These are phyloP conservation scores for Kazachstania psychrophila DNA, from an alignment of 805 yeast genomes.

Conservation along the genomic window DNA sequence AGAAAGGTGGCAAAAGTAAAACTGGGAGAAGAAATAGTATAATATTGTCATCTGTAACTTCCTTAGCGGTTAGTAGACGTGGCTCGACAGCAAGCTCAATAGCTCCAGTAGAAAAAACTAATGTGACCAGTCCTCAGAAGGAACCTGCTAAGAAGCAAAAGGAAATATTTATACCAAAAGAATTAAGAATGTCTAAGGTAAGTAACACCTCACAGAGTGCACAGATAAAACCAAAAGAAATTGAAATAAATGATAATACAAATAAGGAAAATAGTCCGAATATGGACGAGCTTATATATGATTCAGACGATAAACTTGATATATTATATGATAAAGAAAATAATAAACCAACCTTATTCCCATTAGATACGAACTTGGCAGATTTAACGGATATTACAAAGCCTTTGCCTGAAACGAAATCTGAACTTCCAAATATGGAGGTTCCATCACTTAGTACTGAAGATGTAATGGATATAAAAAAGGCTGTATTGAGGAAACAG, in stretches of 20 bases:
- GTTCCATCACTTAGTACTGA: neutral
- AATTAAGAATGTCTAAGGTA: neutral
- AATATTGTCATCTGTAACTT: slow-evolving; percentile 1
- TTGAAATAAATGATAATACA: too few relatives aligned
- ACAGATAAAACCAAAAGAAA: too few relatives aligned
- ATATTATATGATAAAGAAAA: neutral
- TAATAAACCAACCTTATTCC: slow-evolving; percentile 9
- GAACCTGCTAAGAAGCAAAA: neutral
- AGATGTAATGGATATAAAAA: neutral
- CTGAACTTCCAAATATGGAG: neutral
- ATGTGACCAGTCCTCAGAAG: neutral
- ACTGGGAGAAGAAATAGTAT: slow-evolving; percentile 1
- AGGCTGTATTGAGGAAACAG: neutral
- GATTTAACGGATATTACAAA: slow-evolving; percentile 23
- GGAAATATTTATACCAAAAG: slow-evolving; percentile 1
- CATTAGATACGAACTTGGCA: slow-evolving; percentile 24
- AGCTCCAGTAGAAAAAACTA: slow-evolving; percentile 1
- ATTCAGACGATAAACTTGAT: neutral
- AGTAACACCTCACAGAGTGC: neutral
- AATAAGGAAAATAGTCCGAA: too few relatives aligned
- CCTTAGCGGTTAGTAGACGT: slow-evolving; percentile 6
- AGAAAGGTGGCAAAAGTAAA: too few relatives aligned
- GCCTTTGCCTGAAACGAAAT: neutral
- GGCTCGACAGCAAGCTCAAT: slow-evolving; percentile 4
- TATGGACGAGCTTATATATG: neutral